phyloP scores from a whole-genome alignment of 169 alveolate species.

The Perkinsus marinus region DNA sequence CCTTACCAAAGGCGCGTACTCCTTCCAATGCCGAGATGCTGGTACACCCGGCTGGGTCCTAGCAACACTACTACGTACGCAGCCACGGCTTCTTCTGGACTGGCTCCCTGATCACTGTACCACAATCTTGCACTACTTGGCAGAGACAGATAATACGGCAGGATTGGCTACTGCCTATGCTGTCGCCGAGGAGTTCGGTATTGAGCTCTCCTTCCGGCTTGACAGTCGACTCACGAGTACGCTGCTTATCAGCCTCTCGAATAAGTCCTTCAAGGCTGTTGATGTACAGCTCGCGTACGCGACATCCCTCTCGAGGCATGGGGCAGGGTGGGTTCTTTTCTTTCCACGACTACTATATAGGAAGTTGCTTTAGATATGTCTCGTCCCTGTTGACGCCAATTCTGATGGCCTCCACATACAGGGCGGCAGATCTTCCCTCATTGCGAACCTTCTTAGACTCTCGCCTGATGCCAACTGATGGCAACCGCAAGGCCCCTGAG shows the following conservation, averaged over 20 bases:
- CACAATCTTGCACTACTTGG: not conserved
- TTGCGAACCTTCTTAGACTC: not conserved
- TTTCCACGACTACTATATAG: not conserved
- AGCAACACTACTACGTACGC: not conserved
- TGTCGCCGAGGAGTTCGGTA: not conserved
- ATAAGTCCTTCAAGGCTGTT: not conserved
- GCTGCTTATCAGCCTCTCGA: not conserved
- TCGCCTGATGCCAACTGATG: not conserved
- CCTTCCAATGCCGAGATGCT: not conserved
- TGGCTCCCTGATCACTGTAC: not conserved
- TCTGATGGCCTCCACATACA: not conserved
- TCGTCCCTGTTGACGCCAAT: not conserved
- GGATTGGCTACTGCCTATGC: not conserved
- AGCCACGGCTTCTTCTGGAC: not conserved
- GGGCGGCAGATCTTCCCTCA: not conserved
- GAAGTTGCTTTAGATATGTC: not conserved
- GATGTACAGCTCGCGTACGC: not conserved
- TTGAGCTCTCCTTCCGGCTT: not conserved
- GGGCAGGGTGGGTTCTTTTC: not conserved
- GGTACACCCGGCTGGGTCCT: not conserved
- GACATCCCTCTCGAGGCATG: not conserved
- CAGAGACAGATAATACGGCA: not conserved
- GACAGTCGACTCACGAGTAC: not conserved
- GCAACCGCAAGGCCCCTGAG: not conserved
- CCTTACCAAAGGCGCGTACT: not conserved